Evolutionary conservation across 352 stramenopile genomes (phyloP), one percentile per base, ranked within the genome.

Genomic region (Pythium myriotylum): DNA sequence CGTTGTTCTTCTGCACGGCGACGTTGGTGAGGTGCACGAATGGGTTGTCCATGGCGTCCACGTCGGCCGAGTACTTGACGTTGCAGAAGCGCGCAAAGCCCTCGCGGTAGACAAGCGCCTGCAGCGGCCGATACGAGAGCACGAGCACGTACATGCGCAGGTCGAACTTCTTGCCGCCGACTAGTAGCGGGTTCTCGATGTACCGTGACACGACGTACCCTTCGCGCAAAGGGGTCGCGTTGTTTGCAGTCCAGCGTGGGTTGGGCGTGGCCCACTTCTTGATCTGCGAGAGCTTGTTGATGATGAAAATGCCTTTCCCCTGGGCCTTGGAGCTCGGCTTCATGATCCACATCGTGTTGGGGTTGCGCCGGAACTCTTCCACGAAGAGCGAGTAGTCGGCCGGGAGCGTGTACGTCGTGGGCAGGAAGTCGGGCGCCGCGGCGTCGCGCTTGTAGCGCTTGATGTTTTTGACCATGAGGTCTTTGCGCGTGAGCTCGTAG

Each of bases 381-480:
- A 97, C 90, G 57, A 98, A 98, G 13, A 98, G 72, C 46, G 89
- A 94, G 68, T 98, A 98, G 63, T 98, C 93, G 12, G 81, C 86
- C 23, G 93, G 93, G 1, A 98, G 77, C 48, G 92, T 94, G 72
- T 97, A 98, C n/a, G 93, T 97, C 26, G 76, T 81, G 3, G 93
- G 93, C 4, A 97, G 67, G 48, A 97, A 97, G 56, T 94, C 81
- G 19, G 92, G 54, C 19, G 66, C 55, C 0, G 70, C 54, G 26
- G 78, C 80, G 32, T 92, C 81, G 42, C 87, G 86, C 62, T 86
- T 86, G 76, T 90, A 90, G 2, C 91, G 77, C 59, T 98, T 98
- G 54, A 98, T 88, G 73, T 98, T 98, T 60, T 98, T 98, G 2
- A 97, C 89, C 86, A 98, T 84, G 1, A 97, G 77, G 35, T 98